These are phyloP conservation scores for Penicillium italicum DNA, from an alignment of 2,329 filamentous ascomycete genomes.

Conservation along the genomic window DNA sequence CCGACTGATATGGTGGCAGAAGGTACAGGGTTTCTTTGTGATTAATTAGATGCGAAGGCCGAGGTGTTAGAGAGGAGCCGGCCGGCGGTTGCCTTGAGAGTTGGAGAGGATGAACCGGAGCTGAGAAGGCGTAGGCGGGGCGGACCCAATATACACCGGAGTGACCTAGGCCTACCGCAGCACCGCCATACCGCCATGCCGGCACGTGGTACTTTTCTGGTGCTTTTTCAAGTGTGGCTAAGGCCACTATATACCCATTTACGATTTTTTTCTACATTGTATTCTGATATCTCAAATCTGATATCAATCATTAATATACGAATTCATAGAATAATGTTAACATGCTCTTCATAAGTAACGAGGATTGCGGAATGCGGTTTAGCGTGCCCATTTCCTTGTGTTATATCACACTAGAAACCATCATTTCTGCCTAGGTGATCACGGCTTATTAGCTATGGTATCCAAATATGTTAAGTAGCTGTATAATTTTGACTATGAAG, in stretches of 20 bases:
- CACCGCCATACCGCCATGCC: conserved; percentile 7
- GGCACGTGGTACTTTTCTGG: conserved; percentile 21
- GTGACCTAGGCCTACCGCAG: conserved; percentile 14
- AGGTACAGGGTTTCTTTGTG: not conserved
- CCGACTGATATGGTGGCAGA: conserved; percentile 2
- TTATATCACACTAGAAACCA: not conserved
- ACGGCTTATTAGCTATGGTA: not conserved
- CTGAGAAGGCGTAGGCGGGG: conserved; percentile 16
- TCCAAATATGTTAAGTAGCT: not conserved
- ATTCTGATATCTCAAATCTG: not conserved
- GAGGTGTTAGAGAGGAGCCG: conserved; percentile 19
- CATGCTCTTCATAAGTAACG: too few relatives aligned
- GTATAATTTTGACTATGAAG: not conserved
- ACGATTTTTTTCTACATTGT: too few relatives aligned
- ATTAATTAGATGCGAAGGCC: not conserved
- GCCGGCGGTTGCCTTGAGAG: conserved; percentile 26
- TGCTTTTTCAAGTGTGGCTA: conserved; percentile 8
- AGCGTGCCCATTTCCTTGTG: not conserved
- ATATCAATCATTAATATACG: too few relatives aligned
- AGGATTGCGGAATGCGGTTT: not conserved
- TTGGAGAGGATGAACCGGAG: conserved; percentile 6
- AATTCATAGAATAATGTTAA: too few relatives aligned
- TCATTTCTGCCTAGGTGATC: not conserved
- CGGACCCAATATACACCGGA: conserved; percentile 12
- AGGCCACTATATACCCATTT: not conserved